Evolutionary conservation across 2,329 filamentous ascomycete species (phyloP).

Genomic region (Fusarium hainanense): DNA sequence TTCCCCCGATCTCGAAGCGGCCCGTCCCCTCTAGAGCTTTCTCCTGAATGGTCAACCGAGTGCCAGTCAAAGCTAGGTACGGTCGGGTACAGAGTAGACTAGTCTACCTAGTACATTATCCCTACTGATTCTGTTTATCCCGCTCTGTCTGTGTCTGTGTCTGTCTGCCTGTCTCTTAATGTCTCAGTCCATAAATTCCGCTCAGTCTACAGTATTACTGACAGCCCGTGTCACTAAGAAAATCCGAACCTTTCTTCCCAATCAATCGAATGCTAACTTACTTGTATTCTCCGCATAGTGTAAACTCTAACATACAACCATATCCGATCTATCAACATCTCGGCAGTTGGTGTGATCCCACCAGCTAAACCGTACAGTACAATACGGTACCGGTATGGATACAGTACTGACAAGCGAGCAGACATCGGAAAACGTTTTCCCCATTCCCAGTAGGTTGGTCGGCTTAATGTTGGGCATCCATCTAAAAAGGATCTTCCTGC

Average conservation of each 20-base stretch:
- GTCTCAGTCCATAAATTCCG: background rate
- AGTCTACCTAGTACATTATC: background rate
- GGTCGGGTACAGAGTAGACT: background rate
- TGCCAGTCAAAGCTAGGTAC: slow-evolving; percentile 1
- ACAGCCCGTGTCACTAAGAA: background rate
- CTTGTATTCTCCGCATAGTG: slow-evolving; percentile 2
- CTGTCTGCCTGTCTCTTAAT: background rate
- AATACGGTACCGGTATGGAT: background rate
- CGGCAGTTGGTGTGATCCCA: slow-evolving; percentile 18
- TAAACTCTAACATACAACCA: slow-evolving; percentile 7
- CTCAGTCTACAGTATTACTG: background rate
- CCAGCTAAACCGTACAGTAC: background rate
- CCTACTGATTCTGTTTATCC: background rate
- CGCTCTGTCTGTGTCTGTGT: background rate
- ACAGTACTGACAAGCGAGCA: background rate
- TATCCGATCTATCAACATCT: slow-evolving; percentile 23
- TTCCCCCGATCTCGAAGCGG: slow-evolving; percentile 13
- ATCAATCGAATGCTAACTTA: background rate
- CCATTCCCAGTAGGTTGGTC: slow-evolving; percentile 31
- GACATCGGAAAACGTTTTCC: slow-evolving; percentile 21
- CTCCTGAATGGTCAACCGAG: slow-evolving; percentile 1
- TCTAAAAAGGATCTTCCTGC: slow-evolving; percentile 19
- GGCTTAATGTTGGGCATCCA: slow-evolving; percentile 35
- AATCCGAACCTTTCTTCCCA: background rate
- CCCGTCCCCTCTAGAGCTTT: slow-evolving; percentile 22